Base-by-base conservation (phyloP, 2,329 filamentous ascomycete species). In the Stachybotrys chartarum region DNA sequence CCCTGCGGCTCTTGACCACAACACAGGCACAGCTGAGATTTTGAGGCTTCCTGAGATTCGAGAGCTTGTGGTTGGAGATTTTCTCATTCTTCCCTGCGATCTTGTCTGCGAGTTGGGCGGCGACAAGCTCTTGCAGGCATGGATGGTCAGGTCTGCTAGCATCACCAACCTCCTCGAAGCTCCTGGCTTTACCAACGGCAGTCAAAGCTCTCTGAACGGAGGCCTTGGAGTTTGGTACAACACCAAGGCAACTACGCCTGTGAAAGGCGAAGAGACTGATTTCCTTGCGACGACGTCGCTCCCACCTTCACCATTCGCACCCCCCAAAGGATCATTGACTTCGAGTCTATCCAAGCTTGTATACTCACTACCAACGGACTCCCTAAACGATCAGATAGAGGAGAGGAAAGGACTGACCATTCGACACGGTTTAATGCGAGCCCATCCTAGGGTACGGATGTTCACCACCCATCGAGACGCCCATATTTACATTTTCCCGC, bases 401-500 rank as follows among this genome's bases (percentile, higher is more conserved):
- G 85, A 88, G 46, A 84, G 87, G 61, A 90, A 88, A 59, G 80
- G 81, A 12, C 78, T 92, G 50, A 85, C 89, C 1, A 73, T 96
- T 48, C 85, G 93, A 3, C 87, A 93, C 64, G 84, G 85, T 5
- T 78, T 97, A 32, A 75, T 97, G 12, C 81, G 84, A 56, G 84
- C 83, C 60, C 86, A 96, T 65, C 85, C 90, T 10, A 83, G 84
- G 39, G 78, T 96, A 47, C 87, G 87, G 63, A 87, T 97, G 79
- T 79, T 92, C 57, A 93, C 86, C 14, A 90, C 86, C 5, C 87
- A 95, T 68, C 84, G 94, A 47, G 93, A 97, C 68, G 90, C 93
- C 0, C 93, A 97, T 67, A 87, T 97, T 56, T 99, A 99, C 71
- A 84, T 99, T 59, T 90, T 99, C 61, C 94, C 94, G 0, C 85